These are phyloP conservation scores for Coemansia sp. DNA, from an alignment of 192 early-diverging fungal species.

Conservation along the genomic window DNA sequence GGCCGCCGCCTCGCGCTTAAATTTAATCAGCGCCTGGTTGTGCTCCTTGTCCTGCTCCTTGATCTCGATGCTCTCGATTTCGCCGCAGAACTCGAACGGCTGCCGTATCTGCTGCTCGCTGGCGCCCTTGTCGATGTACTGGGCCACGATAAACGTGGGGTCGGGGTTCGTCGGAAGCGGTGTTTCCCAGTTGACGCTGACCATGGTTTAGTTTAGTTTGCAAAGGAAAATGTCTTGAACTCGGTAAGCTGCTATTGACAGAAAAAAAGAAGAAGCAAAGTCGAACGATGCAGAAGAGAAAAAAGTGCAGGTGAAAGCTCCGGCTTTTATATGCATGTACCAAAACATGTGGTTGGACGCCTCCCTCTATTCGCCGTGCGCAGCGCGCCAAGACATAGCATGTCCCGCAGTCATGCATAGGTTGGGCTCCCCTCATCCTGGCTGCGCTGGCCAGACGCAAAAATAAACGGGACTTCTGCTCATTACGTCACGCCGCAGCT, in stretches of 20 bases:
- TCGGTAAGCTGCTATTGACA: background rate
- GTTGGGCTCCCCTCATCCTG: background rate
- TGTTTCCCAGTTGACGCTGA: conserved; percentile 29
- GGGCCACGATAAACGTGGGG: conserved; percentile 25
- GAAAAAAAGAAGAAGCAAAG: conserved; percentile 1
- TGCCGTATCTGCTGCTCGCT: conserved; percentile 25
- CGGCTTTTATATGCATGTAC: background rate
- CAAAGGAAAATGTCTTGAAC: too few species aligned
- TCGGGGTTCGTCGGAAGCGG: conserved; percentile 16
- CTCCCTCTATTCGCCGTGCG: background rate
- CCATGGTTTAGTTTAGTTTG: conserved; percentile 14
- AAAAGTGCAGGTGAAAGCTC: background rate
- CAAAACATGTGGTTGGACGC: conserved; percentile 2
- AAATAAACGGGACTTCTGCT: too few species aligned
- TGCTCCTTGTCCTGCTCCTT: conserved; percentile 28
- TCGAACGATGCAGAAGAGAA: background rate
- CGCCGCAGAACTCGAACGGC: conserved; percentile 41
- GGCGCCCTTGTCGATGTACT: conserved; percentile 24
- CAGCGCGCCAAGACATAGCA: background rate
- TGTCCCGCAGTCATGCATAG: background rate
- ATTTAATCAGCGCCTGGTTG: conserved; percentile 33
- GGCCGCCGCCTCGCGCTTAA: conserved; percentile 18
- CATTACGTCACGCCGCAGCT: background rate
- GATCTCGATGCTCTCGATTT: conserved; percentile 31
- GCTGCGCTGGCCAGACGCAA: too few species aligned